Conservation (phyloP, 2,329 filamentous ascomycete species). For the Penicillium paneum region DNA sequence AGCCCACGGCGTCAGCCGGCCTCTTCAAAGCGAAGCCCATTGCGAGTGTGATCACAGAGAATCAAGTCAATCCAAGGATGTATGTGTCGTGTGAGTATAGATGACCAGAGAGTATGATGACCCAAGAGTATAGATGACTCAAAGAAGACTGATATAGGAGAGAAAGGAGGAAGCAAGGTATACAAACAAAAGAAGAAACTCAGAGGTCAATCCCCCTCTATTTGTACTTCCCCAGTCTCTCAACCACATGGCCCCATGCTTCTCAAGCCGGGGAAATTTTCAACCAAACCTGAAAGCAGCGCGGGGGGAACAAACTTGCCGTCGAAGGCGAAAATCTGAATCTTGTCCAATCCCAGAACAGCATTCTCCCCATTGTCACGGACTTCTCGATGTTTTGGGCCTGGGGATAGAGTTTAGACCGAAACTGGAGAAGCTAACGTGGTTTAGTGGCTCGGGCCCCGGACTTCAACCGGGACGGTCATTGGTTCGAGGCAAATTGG, state of each 20-base stretch:
- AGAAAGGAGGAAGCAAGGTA: neutral
- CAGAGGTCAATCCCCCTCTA: neutral
- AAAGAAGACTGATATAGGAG: neutral
- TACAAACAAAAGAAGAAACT: neutral
- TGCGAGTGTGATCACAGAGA: slow-evolving; percentile 1
- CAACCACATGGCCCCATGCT: slow-evolving; percentile 3
- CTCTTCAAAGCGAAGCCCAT: slow-evolving; percentile 48
- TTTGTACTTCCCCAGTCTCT: slow-evolving; percentile 6
- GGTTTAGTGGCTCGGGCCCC: neutral
- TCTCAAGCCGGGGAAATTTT: neutral
- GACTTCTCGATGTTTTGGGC: slow-evolving; percentile 2
- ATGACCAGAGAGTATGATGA: neutral
- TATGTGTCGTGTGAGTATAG: neutral
- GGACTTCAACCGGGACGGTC: neutral
- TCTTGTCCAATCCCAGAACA: neutral
- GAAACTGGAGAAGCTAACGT: slow-evolving; percentile 1
- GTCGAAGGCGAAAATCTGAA: neutral
- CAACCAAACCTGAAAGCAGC: slow-evolving; percentile 4
- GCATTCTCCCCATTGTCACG: neutral
- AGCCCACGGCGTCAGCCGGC: slow-evolving; percentile 46
- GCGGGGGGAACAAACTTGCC: neutral
- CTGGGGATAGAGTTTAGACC: slow-evolving; percentile 8
- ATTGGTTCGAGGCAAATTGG: slow-evolving; percentile 2
- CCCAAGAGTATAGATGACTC: neutral
- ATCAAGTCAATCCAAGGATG: neutral